Evolutionary conservation across 768 basidiomycete genomes (phyloP).

Genomic region (Cystobasidiopsis lactophilus): DNA sequence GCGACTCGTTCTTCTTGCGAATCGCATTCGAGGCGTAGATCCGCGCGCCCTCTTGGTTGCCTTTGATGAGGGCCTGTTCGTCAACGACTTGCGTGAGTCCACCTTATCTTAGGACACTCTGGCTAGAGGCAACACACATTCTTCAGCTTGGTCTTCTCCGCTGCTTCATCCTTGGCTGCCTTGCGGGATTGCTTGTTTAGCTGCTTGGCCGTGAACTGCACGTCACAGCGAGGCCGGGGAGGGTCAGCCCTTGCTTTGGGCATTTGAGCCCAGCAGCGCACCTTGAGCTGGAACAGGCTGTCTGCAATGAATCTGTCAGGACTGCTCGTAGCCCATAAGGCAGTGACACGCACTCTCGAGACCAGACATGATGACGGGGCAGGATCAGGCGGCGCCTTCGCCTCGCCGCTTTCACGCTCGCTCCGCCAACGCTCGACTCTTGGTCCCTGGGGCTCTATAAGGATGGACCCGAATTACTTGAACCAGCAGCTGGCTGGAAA

Average conservation of each 20-base stretch:
- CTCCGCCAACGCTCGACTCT: too few relatives aligned
- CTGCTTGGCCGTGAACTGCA: constrained; percentile 90
- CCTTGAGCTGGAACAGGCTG: constrained; percentile 97
- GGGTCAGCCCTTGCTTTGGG: neutral
- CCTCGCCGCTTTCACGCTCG: too few relatives aligned
- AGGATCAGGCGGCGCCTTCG: too few relatives aligned
- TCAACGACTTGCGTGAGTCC: neutral
- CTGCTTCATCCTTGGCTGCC: constrained; percentile 78
- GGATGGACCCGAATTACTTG: too few relatives aligned
- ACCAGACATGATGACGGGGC: too few relatives aligned
- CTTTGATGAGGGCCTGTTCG: constrained; percentile 76
- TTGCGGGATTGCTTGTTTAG: constrained; percentile 88
- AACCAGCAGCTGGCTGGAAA: too few relatives aligned
- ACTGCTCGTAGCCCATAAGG: too few relatives aligned
- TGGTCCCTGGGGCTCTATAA: too few relatives aligned
- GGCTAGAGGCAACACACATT: constrained; percentile 37
- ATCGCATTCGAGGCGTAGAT: constrained; percentile 98
- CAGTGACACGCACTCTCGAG: too few relatives aligned
- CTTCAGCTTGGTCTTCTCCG: constrained; percentile 76
- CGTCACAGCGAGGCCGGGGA: too few relatives aligned
- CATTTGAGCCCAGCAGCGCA: constrained; percentile 20
- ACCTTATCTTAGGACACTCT: neutral
- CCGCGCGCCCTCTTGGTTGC: constrained; percentile 85
- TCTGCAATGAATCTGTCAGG: constrained; percentile 32
- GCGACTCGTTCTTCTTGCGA: constrained; percentile 81